Percentiles rank a stretch among this genome's conserved stretches.
Evolutionary conservation across 2,329 filamentous ascomycete genomes (phyloP).

Genomic region (Colletotrichum sp.): DNA sequence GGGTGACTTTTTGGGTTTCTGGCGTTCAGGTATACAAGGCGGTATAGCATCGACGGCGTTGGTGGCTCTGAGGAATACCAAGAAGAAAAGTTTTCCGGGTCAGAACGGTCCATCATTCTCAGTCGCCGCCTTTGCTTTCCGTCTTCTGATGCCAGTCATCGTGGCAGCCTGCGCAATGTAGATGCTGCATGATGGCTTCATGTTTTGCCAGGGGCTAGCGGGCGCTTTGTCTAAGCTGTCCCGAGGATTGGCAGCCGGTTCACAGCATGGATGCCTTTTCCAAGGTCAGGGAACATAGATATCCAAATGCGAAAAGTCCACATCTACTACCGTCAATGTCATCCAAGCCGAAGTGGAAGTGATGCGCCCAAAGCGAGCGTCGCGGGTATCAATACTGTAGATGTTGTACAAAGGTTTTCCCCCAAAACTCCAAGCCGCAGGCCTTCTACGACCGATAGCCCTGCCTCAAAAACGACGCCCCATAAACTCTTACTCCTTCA

Average conservation of each 20-base stretch:
- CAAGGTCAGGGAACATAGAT: not conserved
- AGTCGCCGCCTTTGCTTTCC: slow-evolving; percentile 15
- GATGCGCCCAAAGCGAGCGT: slow-evolving; percentile 14
- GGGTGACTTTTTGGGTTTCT: not conserved
- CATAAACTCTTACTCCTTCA: not conserved
- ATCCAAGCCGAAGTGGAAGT: not conserved
- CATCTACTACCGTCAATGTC: not conserved
- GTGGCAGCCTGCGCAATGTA: not conserved
- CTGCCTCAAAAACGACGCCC: not conserved
- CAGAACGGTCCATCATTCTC: slow-evolving; percentile 14
- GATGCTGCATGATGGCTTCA: not conserved
- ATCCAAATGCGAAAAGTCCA: not conserved
- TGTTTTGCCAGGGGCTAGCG: not conserved
- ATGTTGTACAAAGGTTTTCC: not conserved
- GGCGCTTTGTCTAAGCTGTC: not conserved
- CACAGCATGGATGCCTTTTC: not conserved
- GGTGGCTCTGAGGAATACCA: slow-evolving; percentile 22
- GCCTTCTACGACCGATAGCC: not conserved
- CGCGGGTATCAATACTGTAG: slow-evolving; percentile 17
- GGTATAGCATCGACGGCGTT: slow-evolving; percentile 22
- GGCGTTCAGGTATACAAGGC: slow-evolving; percentile 21
- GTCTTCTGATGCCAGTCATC: not conserved
- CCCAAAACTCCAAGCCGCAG: not conserved
- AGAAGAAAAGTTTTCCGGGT: slow-evolving; percentile 14
- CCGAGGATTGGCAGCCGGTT: not conserved